phyloP scores from a whole-genome alignment of 345 rosid genomes.

The Excoecaria cochinchinensis region DNA sequence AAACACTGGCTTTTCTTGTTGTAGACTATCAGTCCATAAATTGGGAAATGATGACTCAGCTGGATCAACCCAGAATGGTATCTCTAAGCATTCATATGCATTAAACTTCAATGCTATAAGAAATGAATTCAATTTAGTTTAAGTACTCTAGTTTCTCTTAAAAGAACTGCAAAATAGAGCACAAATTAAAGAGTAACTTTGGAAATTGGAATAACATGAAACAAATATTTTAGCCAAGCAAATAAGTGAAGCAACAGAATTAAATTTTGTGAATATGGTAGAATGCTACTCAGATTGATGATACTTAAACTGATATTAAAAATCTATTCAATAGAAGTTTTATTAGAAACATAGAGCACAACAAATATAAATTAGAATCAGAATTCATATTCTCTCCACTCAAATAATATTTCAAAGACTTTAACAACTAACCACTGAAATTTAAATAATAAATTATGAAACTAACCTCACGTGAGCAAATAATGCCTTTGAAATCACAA shows the following conservation, averaged over 20 bases:
- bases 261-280: neutral
- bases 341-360: neutral
- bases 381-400: constrained; percentile 1
- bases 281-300: neutral
- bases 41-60: neutral
- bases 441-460: constrained; percentile 1
- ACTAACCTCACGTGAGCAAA: constrained; percentile 86
- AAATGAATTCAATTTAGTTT: neutral
- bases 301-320: neutral
- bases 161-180: neutral
- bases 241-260: neutral
- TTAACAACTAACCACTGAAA: neutral
- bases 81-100: neutral
- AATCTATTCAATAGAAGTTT: neutral
- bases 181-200: neutral
- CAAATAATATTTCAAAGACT: neutral
- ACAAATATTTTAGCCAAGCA: neutral
- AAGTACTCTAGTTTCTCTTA: neutral
- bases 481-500: constrained; percentile 85
- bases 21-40: neutral
- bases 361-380: neutral
- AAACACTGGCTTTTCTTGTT: neutral
- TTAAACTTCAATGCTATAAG: neutral
- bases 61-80: neutral
- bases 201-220: neutral